Base-by-base conservation (phyloP, 352 stramenopile genomes). In the Phytophthora pseudosyringae region DNA sequence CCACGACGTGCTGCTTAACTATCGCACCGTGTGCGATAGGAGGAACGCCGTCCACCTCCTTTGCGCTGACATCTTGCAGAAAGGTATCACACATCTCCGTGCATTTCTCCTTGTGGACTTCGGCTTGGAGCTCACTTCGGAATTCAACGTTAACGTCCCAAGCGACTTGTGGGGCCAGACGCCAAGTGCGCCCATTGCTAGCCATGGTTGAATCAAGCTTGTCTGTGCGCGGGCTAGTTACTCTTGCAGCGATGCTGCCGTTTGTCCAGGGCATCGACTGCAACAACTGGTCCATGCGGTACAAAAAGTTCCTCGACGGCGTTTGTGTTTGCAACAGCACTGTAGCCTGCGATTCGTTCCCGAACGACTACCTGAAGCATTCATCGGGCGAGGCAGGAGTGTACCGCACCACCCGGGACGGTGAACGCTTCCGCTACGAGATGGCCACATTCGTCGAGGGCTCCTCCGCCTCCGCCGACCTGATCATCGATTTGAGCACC, bases 311-410 rank as follows among this genome's bases (percentile, higher is more conserved):
- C 39, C 45, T 89, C 35, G 66, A 80, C 5, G 81, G 79, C 46
- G 69, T 88, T 33, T 88, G 81, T 59, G 71, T 90, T 18, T 88
- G 81, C 75, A 87, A 76, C 25, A 59, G 41, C 28, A 76, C 67
- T 1, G 40, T 66, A 12, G 59, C 54, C 36, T 81, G 70, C 33
- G 73, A 84, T 67, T 67, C 67, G 25, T 58, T 84, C 44, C 35
- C 70, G 25, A 71, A 66, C 55, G 66, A 62, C 31, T 75, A 84
- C 43, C 28, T 56, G 31, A 75, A 48, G n/a, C 58, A 81, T 18
- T 53, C 50, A 0, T 45, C 40, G 1, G 59, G 59, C 39, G 50
- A 80, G 47, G 75, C 69, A 3, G 79, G 78, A n/a, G 59, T 87
- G 9, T 90, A 77, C 64, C 63, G 67, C 44, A 86, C 78, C 4